A percentile compares a stretch with the other conserved stretches of the same genome.
Conservation (phyloP, 2,329 filamentous ascomycete species). For the Fusarium euwallaceae region DNA sequence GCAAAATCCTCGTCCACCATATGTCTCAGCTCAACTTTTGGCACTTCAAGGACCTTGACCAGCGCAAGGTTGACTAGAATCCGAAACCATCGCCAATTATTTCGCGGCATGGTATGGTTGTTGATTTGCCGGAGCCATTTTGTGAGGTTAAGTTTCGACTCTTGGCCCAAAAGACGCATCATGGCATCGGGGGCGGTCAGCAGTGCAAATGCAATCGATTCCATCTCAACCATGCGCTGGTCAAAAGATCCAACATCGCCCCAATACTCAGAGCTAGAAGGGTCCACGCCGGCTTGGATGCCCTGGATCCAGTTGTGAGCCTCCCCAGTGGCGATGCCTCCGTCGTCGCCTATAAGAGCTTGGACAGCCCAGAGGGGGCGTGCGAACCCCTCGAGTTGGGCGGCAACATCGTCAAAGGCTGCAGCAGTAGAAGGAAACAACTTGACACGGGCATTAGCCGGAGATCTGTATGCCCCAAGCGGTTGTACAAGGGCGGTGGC, state of each 20-base stretch:
- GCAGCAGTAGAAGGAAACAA: conserved; percentile 53
- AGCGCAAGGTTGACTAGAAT: conserved; percentile 62
- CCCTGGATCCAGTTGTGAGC: conserved; percentile 41
- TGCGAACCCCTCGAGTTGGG: conserved; percentile 59
- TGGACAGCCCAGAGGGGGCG: conserved; percentile 26
- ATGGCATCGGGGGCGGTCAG: conserved; percentile 53
- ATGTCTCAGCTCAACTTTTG: conserved; percentile 47
- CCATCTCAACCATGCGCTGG: conserved; percentile 66
- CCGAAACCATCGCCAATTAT: conserved; percentile 66
- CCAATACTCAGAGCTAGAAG: conserved; percentile 57
- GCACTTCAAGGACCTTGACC: conserved; percentile 54
- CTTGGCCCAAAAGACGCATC: conserved; percentile 42
- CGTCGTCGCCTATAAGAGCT: neutral
- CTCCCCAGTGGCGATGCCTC: neutral
- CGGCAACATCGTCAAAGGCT: conserved; percentile 57
- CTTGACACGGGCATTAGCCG: conserved; percentile 50
- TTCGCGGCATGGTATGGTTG: conserved; percentile 57
- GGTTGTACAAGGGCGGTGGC: conserved; percentile 51
- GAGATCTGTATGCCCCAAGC: conserved; percentile 50
- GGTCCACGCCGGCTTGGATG: conserved; percentile 50
- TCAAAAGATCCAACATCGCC: conserved; percentile 58
- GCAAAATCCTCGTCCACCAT: conserved; percentile 57
- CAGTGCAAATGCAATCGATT: conserved; percentile 62
- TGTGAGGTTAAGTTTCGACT: conserved; percentile 51
- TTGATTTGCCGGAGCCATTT: conserved; percentile 59